A percentile compares a stretch with the other conserved stretches of the same genome.
These are phyloP conservation scores for Lasiodiplodia sp. DNA, from an alignment of 2,329 filamentous ascomycete genomes.

Conservation along the genomic window DNA sequence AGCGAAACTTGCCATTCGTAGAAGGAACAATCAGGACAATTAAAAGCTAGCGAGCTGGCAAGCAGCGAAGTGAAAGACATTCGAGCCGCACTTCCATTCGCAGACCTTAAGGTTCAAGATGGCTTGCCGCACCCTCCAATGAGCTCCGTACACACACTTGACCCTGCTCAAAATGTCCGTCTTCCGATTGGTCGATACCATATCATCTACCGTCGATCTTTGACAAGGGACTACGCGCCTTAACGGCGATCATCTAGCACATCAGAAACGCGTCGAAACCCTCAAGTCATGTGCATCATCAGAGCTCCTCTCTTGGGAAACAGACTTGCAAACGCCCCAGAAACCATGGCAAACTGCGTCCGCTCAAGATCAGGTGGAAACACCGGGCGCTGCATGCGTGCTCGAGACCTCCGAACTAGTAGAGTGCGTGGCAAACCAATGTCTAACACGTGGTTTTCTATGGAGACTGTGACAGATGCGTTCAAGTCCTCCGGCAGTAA, in stretches of 20 bases:
- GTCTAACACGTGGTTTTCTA: not conserved
- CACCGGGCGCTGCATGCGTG: not conserved
- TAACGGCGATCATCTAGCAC: not conserved
- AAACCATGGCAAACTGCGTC: not conserved
- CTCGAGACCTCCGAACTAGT: not conserved
- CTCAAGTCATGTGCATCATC: not conserved
- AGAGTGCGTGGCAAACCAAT: not conserved
- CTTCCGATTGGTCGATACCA: not conserved
- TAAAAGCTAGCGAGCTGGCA: not conserved
- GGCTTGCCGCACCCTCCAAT: not conserved
- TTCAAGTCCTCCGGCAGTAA: constrained; percentile 48
- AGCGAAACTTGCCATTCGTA: no score
- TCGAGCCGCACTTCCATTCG: not conserved
- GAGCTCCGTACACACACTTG: not conserved
- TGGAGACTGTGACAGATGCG: not conserved
- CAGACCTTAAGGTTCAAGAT: not conserved
- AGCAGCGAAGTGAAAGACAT: not conserved
- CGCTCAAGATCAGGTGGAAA: not conserved
- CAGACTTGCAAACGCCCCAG: not conserved
- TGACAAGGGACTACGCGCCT: not conserved
- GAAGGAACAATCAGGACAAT: no score
- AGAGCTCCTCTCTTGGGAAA: not conserved
- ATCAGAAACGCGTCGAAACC: not conserved
- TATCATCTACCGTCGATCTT: not conserved
- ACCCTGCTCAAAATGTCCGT: not conserved